Base-by-base conservation (phyloP, 140 eudicot species). In the Anethum foeniculum region DNA sequence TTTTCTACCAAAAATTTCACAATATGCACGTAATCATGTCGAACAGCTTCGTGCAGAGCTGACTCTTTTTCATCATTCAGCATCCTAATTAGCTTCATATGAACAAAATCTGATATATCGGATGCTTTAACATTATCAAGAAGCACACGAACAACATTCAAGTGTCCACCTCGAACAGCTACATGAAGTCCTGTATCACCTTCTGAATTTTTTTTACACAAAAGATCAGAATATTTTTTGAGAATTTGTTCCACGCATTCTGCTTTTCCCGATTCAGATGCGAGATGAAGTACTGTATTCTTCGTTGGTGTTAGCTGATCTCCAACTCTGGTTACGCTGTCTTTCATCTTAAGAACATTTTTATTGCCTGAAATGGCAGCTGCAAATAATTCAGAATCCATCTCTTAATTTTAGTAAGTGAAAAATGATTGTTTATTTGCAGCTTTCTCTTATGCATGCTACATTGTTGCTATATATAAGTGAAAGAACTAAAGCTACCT, bases 41-140 rank as follows among this genome's bases (percentile, higher is more conserved):
- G 44, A 32, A 78, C 60, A 38, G 85, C 82, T 69, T 48, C 82
- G n/a, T 82, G 85, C 62, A 82, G 30, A 25, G 85, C 85, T 0
- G 78, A 65, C 44, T 82, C 69, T 69, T 81, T 49, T 3, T 46
- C 69, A 11, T 30, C 16, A 28, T 76, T 71, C 16, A 27, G n/a
- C 71, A 52, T 77, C 49, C 80, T 73, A 13, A 73, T 43, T 3
- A 73, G 32, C 30, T 6, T 5, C 76, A 16, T 21, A 32, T 68
- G 74, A 14, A 12, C 74, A 68, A 30, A 12, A 0, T 68, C 12
- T 68, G 38, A 30, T 14, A 4, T 1, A 12, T 67, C 73, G n/a
- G 9, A 73, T 73, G 32, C 7, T 43, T 39, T 23, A 38, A 34
- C 77, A 1, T 73, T 13, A 13, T 41, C 56, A 43, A 73, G 32